Conservation (phyloP, 2,329 filamentous ascomycete genomes). For the Xylariales sp. region DNA sequence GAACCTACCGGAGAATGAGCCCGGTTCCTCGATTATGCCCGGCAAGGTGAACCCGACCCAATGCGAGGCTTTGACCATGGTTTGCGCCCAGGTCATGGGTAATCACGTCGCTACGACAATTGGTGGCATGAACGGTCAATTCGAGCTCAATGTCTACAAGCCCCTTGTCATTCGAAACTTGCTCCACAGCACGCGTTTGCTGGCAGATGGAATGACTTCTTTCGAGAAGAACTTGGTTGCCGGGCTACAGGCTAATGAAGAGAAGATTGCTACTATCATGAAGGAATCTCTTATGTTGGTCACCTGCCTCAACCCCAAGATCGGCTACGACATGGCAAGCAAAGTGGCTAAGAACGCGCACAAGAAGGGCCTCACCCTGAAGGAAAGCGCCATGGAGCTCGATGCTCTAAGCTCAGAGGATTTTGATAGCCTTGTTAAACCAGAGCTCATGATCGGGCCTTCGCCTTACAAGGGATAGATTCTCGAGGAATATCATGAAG, state of each 20-base stretch:
- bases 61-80: slow-evolving; percentile 96
- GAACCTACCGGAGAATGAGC: slow-evolving; percentile 93
- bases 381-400: slow-evolving; percentile 90
- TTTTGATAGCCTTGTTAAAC: slow-evolving; percentile 84
- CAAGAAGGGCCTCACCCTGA: slow-evolving; percentile 94
- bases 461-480: slow-evolving; percentile 53
- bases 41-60: slow-evolving; percentile 99
- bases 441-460: slow-evolving; percentile 92
- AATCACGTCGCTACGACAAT: slow-evolving; percentile 93
- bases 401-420: slow-evolving; percentile 83
- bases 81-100: slow-evolving; percentile 95
- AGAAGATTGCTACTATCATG: slow-evolving; percentile 82
- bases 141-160: slow-evolving; percentile 99
- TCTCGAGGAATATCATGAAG: slow-evolving; percentile 3
- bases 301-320: slow-evolving; percentile 94
- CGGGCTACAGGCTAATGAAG: slow-evolving; percentile 88
- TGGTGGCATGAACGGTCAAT: slow-evolving; percentile 95
- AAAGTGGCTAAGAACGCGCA: slow-evolving; percentile 98
- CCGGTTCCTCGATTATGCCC: slow-evolving; percentile 96
- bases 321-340: slow-evolving; percentile 94
- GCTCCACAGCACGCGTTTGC: slow-evolving; percentile 82
- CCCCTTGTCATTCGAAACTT: slow-evolving; percentile 93
- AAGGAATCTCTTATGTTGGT: slow-evolving; percentile 98
- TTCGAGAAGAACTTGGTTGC: slow-evolving; percentile 91
- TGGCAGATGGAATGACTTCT: slow-evolving; percentile 88